Evolutionary conservation across 768 basidiomycete species (phyloP).

Genomic region (Trametes villosa): DNA sequence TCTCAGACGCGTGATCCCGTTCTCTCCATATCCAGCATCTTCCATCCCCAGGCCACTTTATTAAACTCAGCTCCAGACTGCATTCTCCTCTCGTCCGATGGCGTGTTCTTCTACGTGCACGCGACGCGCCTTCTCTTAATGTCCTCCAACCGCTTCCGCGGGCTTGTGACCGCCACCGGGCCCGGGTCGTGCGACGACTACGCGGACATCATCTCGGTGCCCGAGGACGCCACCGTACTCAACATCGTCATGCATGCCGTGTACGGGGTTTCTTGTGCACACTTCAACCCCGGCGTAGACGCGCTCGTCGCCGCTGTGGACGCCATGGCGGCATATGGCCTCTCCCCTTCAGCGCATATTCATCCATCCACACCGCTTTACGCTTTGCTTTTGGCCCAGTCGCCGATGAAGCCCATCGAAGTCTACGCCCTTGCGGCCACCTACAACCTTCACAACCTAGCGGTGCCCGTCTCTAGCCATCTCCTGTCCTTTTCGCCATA

Average conservation of each 20-base stretch:
- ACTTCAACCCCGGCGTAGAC: slow-evolving; percentile 69
- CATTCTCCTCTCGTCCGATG: too few species aligned
- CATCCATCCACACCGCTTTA: slow-evolving; percentile 57
- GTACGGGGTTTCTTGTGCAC: slow-evolving; percentile 71
- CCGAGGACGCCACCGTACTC: slow-evolving; percentile 60
- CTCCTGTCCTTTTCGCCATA: slow-evolving; percentile 70
- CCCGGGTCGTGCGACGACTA: too few species aligned
- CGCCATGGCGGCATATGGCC: slow-evolving; percentile 60
- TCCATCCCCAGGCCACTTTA: too few species aligned
- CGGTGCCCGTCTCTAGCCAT: slow-evolving; percentile 72
- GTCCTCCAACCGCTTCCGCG: too few species aligned
- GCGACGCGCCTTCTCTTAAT: too few species aligned
- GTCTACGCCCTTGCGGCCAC: slow-evolving; percentile 71
- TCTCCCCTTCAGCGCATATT: slow-evolving; percentile 51
- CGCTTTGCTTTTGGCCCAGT: slow-evolving; percentile 61
- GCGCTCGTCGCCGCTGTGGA: slow-evolving; percentile 58
- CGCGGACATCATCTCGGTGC: too few species aligned
- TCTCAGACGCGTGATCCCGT: too few species aligned
- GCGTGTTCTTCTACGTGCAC: too few species aligned
- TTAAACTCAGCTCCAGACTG: too few species aligned
- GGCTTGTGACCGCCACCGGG: too few species aligned
- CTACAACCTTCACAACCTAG: slow-evolving; percentile 69
- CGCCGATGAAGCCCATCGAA: slow-evolving; percentile 68
- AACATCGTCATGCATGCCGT: slow-evolving; percentile 74
- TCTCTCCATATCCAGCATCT: too few species aligned